Evolutionary conservation across 805 yeast species (phyloP).

Genomic region (Starmerella vitae): DNA sequence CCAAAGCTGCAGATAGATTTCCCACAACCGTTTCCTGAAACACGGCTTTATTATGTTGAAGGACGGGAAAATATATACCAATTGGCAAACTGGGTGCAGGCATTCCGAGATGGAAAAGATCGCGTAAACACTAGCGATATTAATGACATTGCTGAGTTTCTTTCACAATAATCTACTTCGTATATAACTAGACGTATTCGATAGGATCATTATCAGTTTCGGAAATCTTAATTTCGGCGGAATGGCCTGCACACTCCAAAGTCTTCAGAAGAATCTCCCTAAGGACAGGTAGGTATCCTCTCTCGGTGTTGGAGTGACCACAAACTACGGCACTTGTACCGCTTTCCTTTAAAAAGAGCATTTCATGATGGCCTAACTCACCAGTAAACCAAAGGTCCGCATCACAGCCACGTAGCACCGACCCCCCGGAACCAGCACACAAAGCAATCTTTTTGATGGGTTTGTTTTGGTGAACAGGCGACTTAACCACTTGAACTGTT

Average conservation of each 20-base stretch:
- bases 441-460: slow-evolving; percentile 51
- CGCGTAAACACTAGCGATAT: slow-evolving; percentile 3
- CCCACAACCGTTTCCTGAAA: slow-evolving; percentile 7
- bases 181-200: slow-evolving; percentile 23
- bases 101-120: slow-evolving; percentile 15
- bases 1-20: slow-evolving; percentile 15
- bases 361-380: slow-evolving; percentile 89
- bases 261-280: slow-evolving; percentile 37
- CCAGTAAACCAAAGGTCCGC: slow-evolving; percentile 80
- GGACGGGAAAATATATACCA: slow-evolving; percentile 20
- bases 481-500: slow-evolving; percentile 49
- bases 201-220: slow-evolving; percentile 54
- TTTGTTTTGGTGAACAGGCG: slow-evolving; percentile 20
- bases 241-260: slow-evolving; percentile 21
- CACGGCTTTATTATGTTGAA: slow-evolving; percentile 19
- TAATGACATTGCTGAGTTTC: slow-evolving; percentile 7
- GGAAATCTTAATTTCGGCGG: slow-evolving; percentile 38
- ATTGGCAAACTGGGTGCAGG: slow-evolving; percentile 24
- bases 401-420: slow-evolving; percentile 42
- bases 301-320: slow-evolving; percentile 85
- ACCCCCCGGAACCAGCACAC: slow-evolving; percentile 92
- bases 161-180: slow-evolving; percentile 4
- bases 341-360: slow-evolving; percentile 50
- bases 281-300: slow-evolving; percentile 57
- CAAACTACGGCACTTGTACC: slow-evolving; percentile 65